These are phyloP conservation scores for Claviceps purpurea DNA, from an alignment of 2,329 filamentous ascomycete species.

Conservation along the genomic window DNA sequence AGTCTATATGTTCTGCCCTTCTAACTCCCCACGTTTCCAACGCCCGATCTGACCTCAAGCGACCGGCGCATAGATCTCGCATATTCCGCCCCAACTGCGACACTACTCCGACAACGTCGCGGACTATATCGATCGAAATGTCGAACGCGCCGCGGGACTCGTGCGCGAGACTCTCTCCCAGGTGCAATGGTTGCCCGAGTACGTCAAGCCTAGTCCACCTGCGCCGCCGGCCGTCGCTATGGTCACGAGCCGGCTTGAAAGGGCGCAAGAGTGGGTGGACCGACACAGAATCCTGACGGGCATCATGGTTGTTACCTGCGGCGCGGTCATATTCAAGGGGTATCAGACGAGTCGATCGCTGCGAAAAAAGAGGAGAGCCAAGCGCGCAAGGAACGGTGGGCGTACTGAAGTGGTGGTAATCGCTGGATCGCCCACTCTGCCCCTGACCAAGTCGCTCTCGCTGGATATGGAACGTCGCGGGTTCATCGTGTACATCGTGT, in stretches of 20 bases:
- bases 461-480: constrained; percentile 81
- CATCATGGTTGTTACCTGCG: constrained; percentile 54
- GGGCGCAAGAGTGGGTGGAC: constrained; percentile 55
- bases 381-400: constrained; percentile 67
- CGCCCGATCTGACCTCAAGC: constrained; percentile 1
- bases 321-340: constrained; percentile 45
- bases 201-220: constrained; percentile 46
- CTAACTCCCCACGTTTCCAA: background rate
- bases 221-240: constrained; percentile 20
- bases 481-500: constrained; percentile 87
- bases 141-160: constrained; percentile 59
- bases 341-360: constrained; percentile 40
- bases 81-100: constrained; percentile 48
- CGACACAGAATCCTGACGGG: constrained; percentile 63
- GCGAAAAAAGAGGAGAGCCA: constrained; percentile 60
- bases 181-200: constrained; percentile 59
- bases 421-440: constrained; percentile 74
- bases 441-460: constrained; percentile 69
- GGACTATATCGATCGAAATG: constrained; percentile 66
- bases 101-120: constrained; percentile 61
- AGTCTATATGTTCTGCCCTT: constrained; percentile 18
- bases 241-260: constrained; percentile 30
- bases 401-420: constrained; percentile 78
- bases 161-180: constrained; percentile 57
- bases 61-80: constrained; percentile 30